phyloP scores from a whole-genome alignment of 2,329 filamentous ascomycete species.

The Epichloe hybrida region DNA sequence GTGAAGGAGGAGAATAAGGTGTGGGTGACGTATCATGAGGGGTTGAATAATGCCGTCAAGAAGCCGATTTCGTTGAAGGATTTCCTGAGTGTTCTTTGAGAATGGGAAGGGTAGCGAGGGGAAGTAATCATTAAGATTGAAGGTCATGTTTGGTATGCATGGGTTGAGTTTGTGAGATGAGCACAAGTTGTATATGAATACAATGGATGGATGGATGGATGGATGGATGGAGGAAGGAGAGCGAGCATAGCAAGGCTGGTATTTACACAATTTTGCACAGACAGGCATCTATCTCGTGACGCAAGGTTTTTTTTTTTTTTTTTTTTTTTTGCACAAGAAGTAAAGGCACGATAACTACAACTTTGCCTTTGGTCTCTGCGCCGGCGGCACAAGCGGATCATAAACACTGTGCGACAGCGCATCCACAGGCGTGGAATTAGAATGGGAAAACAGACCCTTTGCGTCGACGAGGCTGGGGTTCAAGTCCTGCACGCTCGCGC shows the following conservation, averaged over 20 bases:
- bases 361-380: slow-evolving; percentile 39
- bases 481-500: slow-evolving; percentile 58
- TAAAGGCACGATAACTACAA: slow-evolving; percentile 12
- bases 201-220: too few species aligned
- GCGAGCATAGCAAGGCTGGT: too few species aligned
- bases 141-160: too few species aligned
- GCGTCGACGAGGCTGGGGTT: slow-evolving; percentile 71
- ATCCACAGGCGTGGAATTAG: slow-evolving; percentile 34
- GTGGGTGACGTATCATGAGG: slow-evolving; percentile 85
- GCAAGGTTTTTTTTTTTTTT: too few species aligned
- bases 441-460: slow-evolving; percentile 47
- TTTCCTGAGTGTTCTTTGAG: slow-evolving; percentile 52
- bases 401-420: slow-evolving; percentile 35
- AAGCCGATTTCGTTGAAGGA: slow-evolving; percentile 76
- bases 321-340: too few species aligned
- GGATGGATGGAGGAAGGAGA: too few species aligned
- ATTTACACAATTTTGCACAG: too few species aligned
- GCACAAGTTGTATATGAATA: too few species aligned
- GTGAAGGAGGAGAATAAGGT: slow-evolving; percentile 44
- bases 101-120: background rate
- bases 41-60: slow-evolving; percentile 80
- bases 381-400: slow-evolving; percentile 38
- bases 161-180: too few species aligned
- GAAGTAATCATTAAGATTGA: background rate
- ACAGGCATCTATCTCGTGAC: too few species aligned